Base-by-base conservation (phyloP, 352 stramenopile genomes). In the Saprolegnia parasitica region DNA sequence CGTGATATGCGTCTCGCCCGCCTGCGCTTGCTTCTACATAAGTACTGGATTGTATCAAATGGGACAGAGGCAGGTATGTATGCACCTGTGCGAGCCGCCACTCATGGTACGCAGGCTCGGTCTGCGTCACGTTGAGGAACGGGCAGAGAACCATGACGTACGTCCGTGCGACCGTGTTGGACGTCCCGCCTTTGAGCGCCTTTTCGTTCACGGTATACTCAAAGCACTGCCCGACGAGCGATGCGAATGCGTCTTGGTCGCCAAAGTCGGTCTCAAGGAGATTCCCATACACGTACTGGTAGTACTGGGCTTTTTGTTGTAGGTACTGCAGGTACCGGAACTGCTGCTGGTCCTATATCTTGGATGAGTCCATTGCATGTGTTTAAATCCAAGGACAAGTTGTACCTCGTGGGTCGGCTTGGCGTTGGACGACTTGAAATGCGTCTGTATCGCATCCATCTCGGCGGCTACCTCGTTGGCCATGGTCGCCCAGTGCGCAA, bases 41-140 rank as follows among this genome's bases (percentile, higher is more conserved):
- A 62, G 5, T 1, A 8, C n/a, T n/a, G 32, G 4, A 29, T 24
- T 24, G 18, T 60, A 60, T 18, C 47, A 8, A 4, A 24, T 11
- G 15, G 20, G 40, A 11, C 21, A 64, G 11, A 32, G 1, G 11
- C 35, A 3, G 54, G 54, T 18, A 23, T 40, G 76, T 74, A 57
- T 74, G 62, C 9, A 74, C 81, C 71, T 91, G 83, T 5, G 72
- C 77, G 16, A 73, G 74, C 15, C 77, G 72, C 86, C 86, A 91
- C 56, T 65, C 47, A 0, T 72, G 66, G 66, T 92, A 92, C 16
- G 24, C 66, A 26, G 84, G 81, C 54, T 93, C 86, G 23, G 73
- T 83, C 76, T 92, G 84, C 18, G 86, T 88, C 57, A 90, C 46
- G 73, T 94, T 94, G 67, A 90, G 81, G 72, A 94, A 94, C 32